Base-by-base conservation (phyloP, 768 basidiomycete genomes). In the Russula brevipes region DNA sequence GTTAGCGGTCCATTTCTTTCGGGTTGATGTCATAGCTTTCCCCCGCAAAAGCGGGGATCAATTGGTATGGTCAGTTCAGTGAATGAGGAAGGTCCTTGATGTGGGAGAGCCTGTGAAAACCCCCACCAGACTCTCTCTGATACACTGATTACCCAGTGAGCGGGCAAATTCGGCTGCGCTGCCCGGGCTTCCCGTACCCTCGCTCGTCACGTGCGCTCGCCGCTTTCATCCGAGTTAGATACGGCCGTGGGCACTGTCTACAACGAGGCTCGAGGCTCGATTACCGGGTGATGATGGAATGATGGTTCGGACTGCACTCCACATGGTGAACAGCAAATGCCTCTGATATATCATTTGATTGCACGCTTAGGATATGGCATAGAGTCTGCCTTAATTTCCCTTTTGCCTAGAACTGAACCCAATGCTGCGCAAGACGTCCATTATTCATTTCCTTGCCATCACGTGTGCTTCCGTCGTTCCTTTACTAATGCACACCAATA, bases 1-100 rank as follows among this genome's bases (percentile, higher is more conserved):
- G 79, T 87, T 81, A 70, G 84, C 80, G 69, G 85, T 84, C 84
- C 85, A 87, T 84, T 81, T 82, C 65, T 74, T 73, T 74, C 78
- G 75, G 72, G 76, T 75, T 76, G 79, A 77, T 76, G 80, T 78
- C 88, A 89, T 89, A 77, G 76, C 81, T 82, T 80, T 79, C 76
- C 83, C 82, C 82, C 83, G 81, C 81, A 72, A 74, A 74, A 78
- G 81, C 81, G 83, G 82, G 64, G 65, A 55, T 35, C 39, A 50
- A 38, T 55, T 16, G 35, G 57, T 57, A 46, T 41, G 57, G 53
- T 54, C 57, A 54, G 41, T 41, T 44, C 33, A 38, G 24, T 16
- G 36, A 49, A 49, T 39, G 35, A 42, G n/a, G 33, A 4, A 42
- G n/a, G 33, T 7, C 8, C 31, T 38, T 54, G 19, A 57, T 39